Base-by-base conservation (phyloP, 108 stramenopile species). In the Cyclotella choctawhatcheeana region DNA sequence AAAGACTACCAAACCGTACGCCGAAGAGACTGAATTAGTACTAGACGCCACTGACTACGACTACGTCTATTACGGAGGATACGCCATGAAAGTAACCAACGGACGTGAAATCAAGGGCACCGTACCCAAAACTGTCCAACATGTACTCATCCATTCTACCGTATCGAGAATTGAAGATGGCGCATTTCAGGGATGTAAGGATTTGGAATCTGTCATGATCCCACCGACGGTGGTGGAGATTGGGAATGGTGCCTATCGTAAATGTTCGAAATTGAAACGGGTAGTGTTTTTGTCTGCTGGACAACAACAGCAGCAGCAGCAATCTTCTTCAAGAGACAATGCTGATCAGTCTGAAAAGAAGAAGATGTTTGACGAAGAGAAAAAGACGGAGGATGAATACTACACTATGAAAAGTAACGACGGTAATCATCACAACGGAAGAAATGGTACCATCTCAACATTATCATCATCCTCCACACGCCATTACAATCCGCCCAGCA, bases 171-270 rank as follows among this genome's bases (percentile, higher is more conserved):
- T 76, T 30, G 79, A 69, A 53, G 80, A 75, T 14, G 64, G 74
- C 7, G 75, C 74, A 33, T 85, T 76, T 69, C 70, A 71, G 51
- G 79, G 77, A 68, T 85, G 79, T 59, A 69, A 63, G 59, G 56
- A 50, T 16, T 65, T 85, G 59, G 66, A 70, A 27, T 55, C 74
- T 20, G 62, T 84, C 37, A 65, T 61, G 18, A 81, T 84, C 27
- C 47, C 79, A 21, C 25, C 64, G 12, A 72, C 79, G 3, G 84
- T 84, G 5, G 74, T 47, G 44, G 40, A 53, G 8, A 72, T 84
- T 37, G 76, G 84, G 30, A 53, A 67, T 25, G 37, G 78, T 53
- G 84, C 84, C 16, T 81, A 82, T 50, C 32, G 71, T 18, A 67
- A 74, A 29, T 85, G 84, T 48, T 59, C 59, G 31, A 59, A 48